Percentiles rank a stretch among this genome's conserved stretches.
These are phyloP conservation scores for Talaromyces sp. DNA, from an alignment of 2,329 filamentous ascomycete genomes.

Conservation along the genomic window DNA sequence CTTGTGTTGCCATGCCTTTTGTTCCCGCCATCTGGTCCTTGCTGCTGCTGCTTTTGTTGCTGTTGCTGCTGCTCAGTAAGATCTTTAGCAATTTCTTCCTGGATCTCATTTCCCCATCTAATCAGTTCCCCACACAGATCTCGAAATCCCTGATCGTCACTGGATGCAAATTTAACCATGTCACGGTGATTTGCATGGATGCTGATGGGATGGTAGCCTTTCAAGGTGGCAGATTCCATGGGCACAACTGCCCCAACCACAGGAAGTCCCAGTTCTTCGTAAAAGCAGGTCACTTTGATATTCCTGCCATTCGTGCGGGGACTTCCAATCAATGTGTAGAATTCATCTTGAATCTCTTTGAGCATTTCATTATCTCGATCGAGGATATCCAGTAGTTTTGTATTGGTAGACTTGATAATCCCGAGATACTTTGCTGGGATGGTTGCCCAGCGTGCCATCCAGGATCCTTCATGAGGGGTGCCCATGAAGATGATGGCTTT, in stretches of 20 bases:
- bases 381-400: background rate
- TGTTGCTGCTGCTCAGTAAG: background rate
- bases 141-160: background rate
- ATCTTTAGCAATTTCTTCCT: background rate
- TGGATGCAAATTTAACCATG: background rate
- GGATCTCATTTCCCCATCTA: background rate
- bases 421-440: slow-evolving; percentile 26
- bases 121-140: background rate
- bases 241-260: background rate
- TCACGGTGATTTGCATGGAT: background rate
- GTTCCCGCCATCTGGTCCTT: too few species aligned
- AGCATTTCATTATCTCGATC: background rate
- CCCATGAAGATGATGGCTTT: slow-evolving; percentile 37
- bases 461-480: slow-evolving; percentile 35
- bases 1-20: too few species aligned
- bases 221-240: background rate
- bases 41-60: background rate
- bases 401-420: slow-evolving; percentile 20
- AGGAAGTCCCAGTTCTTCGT: background rate
- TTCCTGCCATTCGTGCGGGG: background rate
- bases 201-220: background rate
- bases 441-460: slow-evolving; percentile 34
- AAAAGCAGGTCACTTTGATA: background rate
- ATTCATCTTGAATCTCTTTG: background rate
- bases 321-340: background rate